A percentile compares a stretch with the other conserved stretches of the same genome.
phyloP scores from a whole-genome alignment of 495 filamentous ascomycete genomes.

The Cercophora newfieldiana region DNA sequence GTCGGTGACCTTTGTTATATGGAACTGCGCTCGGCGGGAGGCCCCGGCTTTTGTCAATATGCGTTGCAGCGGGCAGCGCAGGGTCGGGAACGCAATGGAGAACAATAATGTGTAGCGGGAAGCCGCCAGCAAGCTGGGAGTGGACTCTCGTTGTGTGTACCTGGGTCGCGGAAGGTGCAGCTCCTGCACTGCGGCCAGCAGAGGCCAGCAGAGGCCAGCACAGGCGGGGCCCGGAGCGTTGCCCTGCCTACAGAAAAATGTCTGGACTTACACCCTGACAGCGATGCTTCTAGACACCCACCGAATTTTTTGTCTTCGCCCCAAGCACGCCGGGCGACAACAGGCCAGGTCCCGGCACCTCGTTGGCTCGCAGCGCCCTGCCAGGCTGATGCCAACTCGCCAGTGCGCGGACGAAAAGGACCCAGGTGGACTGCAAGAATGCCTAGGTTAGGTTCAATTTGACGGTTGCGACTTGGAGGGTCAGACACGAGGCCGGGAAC shows the following conservation, averaged over 20 bases:
- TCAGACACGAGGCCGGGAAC: constrained; percentile 1
- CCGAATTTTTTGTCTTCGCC: neutral
- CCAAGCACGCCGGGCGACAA: neutral
- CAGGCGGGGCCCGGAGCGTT: neutral
- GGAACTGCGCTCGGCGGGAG: constrained; percentile 4
- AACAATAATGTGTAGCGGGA: constrained; percentile 1
- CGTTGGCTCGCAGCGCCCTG: neutral
- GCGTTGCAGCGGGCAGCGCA: neutral
- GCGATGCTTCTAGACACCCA: constrained; percentile 2
- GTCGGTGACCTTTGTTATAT: constrained; percentile 12
- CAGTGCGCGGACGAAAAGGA: neutral
- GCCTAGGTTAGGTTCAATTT: neutral
- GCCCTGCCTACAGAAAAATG: constrained; percentile 25
- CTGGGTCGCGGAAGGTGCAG: neutral
- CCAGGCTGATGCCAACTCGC: constrained; percentile 18
- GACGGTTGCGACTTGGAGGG: neutral
- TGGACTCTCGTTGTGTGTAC: neutral
- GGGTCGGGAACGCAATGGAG: neutral
- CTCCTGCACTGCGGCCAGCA: neutral
- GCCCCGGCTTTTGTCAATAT: constrained; percentile 7
- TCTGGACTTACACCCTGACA: constrained; percentile 22
- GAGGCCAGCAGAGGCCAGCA: constrained; percentile 11
- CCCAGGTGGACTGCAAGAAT: neutral
- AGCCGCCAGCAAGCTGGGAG: neutral
- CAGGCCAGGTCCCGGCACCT: neutral